Conservation (phyloP, 441 rosid genomes). For the Adansonia madagascariensis region DNA sequence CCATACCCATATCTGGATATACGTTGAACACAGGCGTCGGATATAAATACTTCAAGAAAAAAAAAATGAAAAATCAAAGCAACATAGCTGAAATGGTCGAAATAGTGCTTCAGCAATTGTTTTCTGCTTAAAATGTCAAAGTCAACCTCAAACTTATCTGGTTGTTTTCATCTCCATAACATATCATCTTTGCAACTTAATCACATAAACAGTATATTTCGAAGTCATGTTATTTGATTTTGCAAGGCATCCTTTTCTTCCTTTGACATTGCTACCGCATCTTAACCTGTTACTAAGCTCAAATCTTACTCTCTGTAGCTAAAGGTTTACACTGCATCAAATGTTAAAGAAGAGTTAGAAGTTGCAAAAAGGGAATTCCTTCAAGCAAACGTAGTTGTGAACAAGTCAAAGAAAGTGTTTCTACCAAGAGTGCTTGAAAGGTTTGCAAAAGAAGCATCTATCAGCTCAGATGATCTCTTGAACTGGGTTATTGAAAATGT, state of each 20-base stretch:
- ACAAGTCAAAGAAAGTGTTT: constrained; percentile 66
- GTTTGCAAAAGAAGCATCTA: constrained; percentile 67
- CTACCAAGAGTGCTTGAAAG: constrained; percentile 72
- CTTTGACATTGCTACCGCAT: not conserved
- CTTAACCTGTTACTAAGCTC: not conserved
- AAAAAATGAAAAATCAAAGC: too few relatives aligned
- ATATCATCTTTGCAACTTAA: not conserved
- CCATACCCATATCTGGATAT: too few relatives aligned
- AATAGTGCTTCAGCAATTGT: not conserved
- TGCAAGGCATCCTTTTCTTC: not conserved
- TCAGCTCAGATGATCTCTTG: constrained; percentile 60
- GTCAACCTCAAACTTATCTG: not conserved
- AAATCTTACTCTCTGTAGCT: constrained; percentile 45
- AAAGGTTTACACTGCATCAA: constrained; percentile 67
- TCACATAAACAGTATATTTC: not conserved
- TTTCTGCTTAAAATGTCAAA: not conserved
- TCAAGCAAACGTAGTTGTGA: constrained; percentile 55
- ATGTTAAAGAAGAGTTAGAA: constrained; percentile 65
- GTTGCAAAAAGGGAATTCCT: constrained; percentile 73
- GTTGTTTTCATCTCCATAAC: not conserved
- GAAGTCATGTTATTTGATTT: not conserved
- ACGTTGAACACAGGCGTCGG: too few relatives aligned
- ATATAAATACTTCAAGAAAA: too few relatives aligned
- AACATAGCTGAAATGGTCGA: not conserved
- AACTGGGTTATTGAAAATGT: constrained; percentile 59